Conservation (phyloP, 2,329 filamentous ascomycete genomes). For the Fusarium sp. region DNA sequence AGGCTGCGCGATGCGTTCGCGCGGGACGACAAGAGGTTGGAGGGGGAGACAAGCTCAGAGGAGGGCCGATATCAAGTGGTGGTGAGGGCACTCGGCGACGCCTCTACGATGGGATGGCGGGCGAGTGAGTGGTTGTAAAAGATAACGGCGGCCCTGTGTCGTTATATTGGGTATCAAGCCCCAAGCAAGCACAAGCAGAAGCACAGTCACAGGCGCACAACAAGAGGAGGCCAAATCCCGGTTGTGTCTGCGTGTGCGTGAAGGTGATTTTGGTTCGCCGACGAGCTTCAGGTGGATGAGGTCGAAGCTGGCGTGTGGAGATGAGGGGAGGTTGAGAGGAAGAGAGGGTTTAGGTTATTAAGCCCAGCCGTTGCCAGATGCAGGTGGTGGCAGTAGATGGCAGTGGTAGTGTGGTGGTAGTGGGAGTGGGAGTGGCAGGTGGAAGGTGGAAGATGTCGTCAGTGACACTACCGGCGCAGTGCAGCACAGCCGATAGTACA, state of each 20-base stretch:
- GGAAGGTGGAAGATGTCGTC: constrained; percentile 20
- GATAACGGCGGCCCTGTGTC: constrained; percentile 36
- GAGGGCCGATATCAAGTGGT: constrained; percentile 37
- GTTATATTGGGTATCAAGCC: constrained; percentile 23
- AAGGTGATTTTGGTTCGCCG: constrained; percentile 27
- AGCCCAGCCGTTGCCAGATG: constrained; percentile 29
- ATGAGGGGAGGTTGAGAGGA: constrained; percentile 36
- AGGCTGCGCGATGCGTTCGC: constrained; percentile 57
- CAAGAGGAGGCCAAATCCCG: constrained; percentile 20
- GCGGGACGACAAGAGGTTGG: constrained; percentile 49
- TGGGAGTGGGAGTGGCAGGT: background rate
- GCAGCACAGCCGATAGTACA: background rate
- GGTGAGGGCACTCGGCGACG: constrained; percentile 28
- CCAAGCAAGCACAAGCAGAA: background rate
- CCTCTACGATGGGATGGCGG: constrained; percentile 25
- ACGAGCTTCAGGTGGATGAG: constrained; percentile 34
- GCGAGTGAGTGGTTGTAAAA: constrained; percentile 25
- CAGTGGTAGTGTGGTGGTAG: background rate
- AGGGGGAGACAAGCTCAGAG: constrained; percentile 24
- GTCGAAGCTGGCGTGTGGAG: constrained; percentile 38
- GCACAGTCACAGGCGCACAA: constrained; percentile 16
- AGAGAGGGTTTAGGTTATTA: constrained; percentile 37
- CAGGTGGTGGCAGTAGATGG: constrained; percentile 7
- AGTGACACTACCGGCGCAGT: background rate
- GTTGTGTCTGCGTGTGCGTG: constrained; percentile 23